Conservation (phyloP, 352 stramenopile genomes). For the Phytophthora nicotianae region DNA sequence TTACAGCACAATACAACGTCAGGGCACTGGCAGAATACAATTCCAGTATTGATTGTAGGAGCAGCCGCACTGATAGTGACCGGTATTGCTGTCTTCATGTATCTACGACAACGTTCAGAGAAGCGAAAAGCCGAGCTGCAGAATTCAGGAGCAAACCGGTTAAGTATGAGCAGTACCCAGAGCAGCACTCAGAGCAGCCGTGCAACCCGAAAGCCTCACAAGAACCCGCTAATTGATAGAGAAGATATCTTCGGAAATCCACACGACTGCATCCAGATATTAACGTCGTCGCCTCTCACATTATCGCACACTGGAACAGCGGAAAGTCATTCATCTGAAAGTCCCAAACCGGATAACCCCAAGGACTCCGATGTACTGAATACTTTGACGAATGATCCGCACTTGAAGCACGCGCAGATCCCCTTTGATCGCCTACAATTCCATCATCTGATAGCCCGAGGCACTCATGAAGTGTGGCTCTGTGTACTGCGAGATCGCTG, state of each 20-base stretch:
- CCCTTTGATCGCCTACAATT: slow-evolving; percentile 46
- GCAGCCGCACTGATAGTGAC: slow-evolving; percentile 21
- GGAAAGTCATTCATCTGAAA: slow-evolving; percentile 31
- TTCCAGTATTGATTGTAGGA: slow-evolving; percentile 40
- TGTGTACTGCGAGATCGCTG: slow-evolving; percentile 32
- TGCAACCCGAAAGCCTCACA: background rate
- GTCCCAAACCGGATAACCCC: slow-evolving; percentile 4
- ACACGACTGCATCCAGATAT: slow-evolving; percentile 17
- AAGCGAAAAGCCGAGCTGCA: slow-evolving; percentile 4
- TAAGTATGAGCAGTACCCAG: slow-evolving; percentile 5
- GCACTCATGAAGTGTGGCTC: slow-evolving; percentile 42
- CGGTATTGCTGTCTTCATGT: slow-evolving; percentile 25
- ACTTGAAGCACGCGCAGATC: slow-evolving; percentile 31
- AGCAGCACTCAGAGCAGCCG: background rate
- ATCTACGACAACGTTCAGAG: slow-evolving; percentile 19
- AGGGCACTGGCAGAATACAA: slow-evolving; percentile 30
- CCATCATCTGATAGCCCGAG: slow-evolving; percentile 33
- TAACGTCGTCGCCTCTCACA: slow-evolving; percentile 15
- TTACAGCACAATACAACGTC: slow-evolving; percentile 10
- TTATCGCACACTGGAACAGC: slow-evolving; percentile 20
- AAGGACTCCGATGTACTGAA: slow-evolving; percentile 19
- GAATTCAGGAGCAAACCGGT: slow-evolving; percentile 7
- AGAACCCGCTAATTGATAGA: slow-evolving; percentile 11
- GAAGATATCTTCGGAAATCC: slow-evolving; percentile 22
- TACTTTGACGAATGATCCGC: slow-evolving; percentile 29